Evolutionary conservation across 768 basidiomycete species (phyloP), one percentile per base, ranked within the genome.

Genomic region (Dioszegia crocea): DNA sequence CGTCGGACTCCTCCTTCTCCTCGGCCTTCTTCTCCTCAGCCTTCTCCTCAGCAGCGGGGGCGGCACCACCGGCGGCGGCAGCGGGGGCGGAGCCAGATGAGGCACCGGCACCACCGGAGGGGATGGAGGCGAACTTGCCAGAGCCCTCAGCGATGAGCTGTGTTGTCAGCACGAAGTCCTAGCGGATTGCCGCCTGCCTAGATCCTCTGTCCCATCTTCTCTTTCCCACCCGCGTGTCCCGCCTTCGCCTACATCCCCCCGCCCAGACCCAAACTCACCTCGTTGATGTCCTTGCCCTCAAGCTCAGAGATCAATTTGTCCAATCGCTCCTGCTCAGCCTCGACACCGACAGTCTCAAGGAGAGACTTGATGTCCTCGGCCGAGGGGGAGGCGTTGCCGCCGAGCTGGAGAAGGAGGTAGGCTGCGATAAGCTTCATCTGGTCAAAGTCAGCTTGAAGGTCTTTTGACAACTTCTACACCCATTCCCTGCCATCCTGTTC

Each of bases 361-460:
- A 98, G 85, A 72, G 86, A 86, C 81, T 86, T 91, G 81, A 99
- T 82, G 77, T 97, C 93, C 45, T 73, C 83, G 55, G 88, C 89
- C 61, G 87, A 85, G 64, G 96, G 93, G 63, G 83, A 84, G 71
- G 86, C 80, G 75, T 97, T 97, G 56, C 96, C 96, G 67, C 91
- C 96, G 76, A 85, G 84, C 79, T 88, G 88, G 81, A 97, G 91
- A 78, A 99, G 91, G 61, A 99, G 86, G 83, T 96, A 98, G 67
- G 91, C 90, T 81, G 91, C 93, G 79, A 97, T 81, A 66, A 65
- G 65, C 69, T 78, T 78, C 77, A 78, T 77, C 74, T 71, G 64
- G 24, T 17, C 57, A 62, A 62, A 31, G 38, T 39, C 33, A 52
- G 49, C 49, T 31, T 52, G 12, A 8, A 4, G 33, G 21, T 38